Evolutionary conservation across 306 rosid genomes (phyloP), one percentile per base, ranked within the genome.

Genomic region (Lathyrus sativus): DNA sequence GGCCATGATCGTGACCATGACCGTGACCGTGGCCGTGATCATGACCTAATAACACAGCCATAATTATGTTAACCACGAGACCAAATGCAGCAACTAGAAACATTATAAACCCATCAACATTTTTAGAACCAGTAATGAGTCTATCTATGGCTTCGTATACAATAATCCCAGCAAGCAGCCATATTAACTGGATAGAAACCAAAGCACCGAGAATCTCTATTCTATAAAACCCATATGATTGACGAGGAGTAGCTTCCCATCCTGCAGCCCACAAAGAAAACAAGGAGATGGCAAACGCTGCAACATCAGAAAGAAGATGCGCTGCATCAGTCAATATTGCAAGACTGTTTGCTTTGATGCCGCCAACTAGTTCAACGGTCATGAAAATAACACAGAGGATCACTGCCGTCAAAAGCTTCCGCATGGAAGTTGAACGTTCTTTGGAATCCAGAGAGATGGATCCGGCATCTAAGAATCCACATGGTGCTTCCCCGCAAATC

Each of bases 291-390:
- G 96, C 89, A 66, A 89, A 89, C 14, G 91, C 77, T 38, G 91
- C 91, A 80, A 89, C 91, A 14, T 89, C 96, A 2, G 89, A 86
- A 24, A 89, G 96, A 76, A 89, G 77, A 76, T 89, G 96, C 6
- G 96, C 96, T 66, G 96, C 96, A 77, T 89, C 96, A 11, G 96
- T 89, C 76, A 89, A 76, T 65, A 89, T 89, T 41, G 96, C 84
- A 39, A 89, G 87, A 77, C 96, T 89, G 53, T 89, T 89, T 70
- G 96, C 91, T 79, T 82, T 78, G 84, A 86, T 80, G 76, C 91
- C 96, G 43, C 96, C 96, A n/a, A 59, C 71, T 39, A 89, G 72
- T 77, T 89, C 91, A 76, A 86, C 67, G 5, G 81, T 56, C 96
- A 89, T 86, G 81, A 89, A 89, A 78, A 89, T 17, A 59, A 82